phyloP scores from a whole-genome alignment of 208 protist species.

The Acanthamoeba quina region DNA sequence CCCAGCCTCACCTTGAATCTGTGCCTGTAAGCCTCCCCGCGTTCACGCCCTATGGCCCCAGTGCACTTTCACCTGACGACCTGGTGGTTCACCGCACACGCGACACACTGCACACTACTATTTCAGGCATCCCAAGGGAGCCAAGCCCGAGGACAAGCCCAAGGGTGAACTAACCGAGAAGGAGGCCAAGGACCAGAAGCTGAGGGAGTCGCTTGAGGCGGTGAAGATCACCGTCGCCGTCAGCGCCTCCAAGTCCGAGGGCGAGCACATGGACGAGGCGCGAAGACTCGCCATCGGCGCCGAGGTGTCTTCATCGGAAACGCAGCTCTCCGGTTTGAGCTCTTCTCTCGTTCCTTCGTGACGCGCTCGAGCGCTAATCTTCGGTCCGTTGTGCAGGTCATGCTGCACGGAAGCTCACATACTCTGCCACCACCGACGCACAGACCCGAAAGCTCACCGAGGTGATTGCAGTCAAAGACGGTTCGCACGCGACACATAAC shows the following conservation, averaged over 20 bases:
- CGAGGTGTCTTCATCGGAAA: background rate
- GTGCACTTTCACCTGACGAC: background rate
- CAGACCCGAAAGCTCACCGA: background rate
- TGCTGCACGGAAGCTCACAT: conserved; percentile 6
- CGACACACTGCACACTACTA: background rate
- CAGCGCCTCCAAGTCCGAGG: background rate
- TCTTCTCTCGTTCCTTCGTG: background rate
- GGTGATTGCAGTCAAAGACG: background rate
- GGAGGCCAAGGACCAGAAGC: background rate
- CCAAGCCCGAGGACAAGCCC: background rate
- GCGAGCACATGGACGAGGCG: background rate
- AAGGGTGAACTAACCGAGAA: background rate
- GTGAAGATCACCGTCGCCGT: background rate
- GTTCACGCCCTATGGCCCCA: background rate
- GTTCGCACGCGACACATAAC: background rate
- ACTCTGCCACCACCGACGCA: background rate
- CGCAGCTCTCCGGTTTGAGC: background rate
- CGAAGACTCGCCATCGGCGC: conserved; percentile 13
- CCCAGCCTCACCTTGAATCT: background rate
- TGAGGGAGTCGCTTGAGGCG: conserved; percentile 1
- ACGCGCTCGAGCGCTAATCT: background rate
- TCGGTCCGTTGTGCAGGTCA: background rate
- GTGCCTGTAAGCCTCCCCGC: background rate
- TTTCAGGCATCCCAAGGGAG: background rate
- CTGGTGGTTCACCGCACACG: background rate